Evolutionary conservation across 2,329 filamentous ascomycete species (phyloP).

Genomic region (Botrytis pseudocinerea): DNA sequence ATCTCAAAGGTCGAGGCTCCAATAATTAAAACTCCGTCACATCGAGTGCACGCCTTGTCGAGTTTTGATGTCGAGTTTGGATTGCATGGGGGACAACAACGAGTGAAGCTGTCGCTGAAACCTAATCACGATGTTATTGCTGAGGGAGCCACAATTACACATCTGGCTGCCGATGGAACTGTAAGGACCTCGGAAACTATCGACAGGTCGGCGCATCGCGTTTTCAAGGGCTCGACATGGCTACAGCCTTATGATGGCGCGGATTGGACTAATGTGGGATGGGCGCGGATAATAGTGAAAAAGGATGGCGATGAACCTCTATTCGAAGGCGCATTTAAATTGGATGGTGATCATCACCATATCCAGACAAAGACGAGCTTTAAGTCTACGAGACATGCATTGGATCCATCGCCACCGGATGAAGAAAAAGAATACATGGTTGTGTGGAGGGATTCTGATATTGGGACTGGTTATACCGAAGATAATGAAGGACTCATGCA

Average conservation of each 20-base stretch:
- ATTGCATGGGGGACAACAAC: slow-evolving; percentile 64
- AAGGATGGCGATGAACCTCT: slow-evolving; percentile 75
- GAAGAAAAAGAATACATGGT: slow-evolving; percentile 76
- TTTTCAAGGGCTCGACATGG: slow-evolving; percentile 81
- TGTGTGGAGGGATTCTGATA: slow-evolving; percentile 88
- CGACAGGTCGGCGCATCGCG: slow-evolving; percentile 70
- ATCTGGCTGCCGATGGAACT: slow-evolving; percentile 70
- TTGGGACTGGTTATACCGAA: slow-evolving; percentile 47
- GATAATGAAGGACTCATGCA: slow-evolving; percentile 54
- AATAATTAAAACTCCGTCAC: slow-evolving; percentile 74
- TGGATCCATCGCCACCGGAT: slow-evolving; percentile 63
- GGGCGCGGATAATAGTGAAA: slow-evolving; percentile 78
- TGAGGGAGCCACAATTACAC: slow-evolving; percentile 71
- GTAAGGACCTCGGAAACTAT: slow-evolving; percentile 67
- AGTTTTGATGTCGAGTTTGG: slow-evolving; percentile 83
- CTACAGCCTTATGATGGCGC: slow-evolving; percentile 58
- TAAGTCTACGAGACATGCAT: slow-evolving; percentile 64
- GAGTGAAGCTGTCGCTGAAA: slow-evolving; percentile 76
- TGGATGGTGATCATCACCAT: slow-evolving; percentile 83
- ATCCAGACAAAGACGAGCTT: slow-evolving; percentile 77
- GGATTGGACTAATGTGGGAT: slow-evolving; percentile 80
- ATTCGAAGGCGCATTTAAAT: slow-evolving; percentile 86
- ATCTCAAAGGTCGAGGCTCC: slow-evolving; percentile 73
- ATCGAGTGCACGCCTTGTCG: slow-evolving; percentile 77
- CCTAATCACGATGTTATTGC: slow-evolving; percentile 90